Evolutionary conservation across 768 basidiomycete species (phyloP).

Genomic region (Steccherinum ochraceum): DNA sequence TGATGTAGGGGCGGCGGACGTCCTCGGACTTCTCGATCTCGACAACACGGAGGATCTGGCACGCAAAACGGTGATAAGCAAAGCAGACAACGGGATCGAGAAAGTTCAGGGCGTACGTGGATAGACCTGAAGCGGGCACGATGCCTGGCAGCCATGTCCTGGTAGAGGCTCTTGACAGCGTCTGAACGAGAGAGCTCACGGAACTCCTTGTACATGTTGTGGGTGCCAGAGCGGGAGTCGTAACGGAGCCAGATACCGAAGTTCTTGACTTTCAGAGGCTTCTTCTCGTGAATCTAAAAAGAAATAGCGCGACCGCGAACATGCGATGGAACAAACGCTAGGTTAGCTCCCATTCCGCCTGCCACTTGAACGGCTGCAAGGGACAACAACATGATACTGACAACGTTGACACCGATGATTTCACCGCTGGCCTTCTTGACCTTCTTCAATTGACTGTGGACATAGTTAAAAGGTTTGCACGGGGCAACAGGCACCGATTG

Average conservation of each 20-base stretch:
- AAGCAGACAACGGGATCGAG: background rate
- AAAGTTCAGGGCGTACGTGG: constrained; percentile 57
- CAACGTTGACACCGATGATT: constrained; percentile 97
- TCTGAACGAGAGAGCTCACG: constrained; percentile 91
- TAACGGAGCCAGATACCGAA: constrained; percentile 99
- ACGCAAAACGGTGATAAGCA: constrained; percentile 1
- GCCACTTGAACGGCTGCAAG: constrained; percentile 79
- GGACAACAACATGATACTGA: constrained; percentile 50
- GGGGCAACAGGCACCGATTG: background rate
- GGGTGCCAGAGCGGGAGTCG: constrained; percentile 98
- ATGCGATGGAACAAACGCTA: constrained; percentile 24
- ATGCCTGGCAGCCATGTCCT: constrained; percentile 99
- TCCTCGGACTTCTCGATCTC: constrained; percentile 92
- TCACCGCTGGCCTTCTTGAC: constrained; percentile 99
- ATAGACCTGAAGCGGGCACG: constrained; percentile 99
- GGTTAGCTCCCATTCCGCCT: constrained; percentile 60
- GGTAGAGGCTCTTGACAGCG: constrained; percentile 95
- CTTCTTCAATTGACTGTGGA: constrained; percentile 87
- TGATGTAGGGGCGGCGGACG: constrained; percentile 95
- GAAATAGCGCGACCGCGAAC: constrained; percentile 15
- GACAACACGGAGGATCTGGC: constrained; percentile 96
- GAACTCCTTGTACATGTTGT: constrained; percentile 99
- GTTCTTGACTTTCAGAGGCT: constrained; percentile 98
- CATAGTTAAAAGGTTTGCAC: background rate
- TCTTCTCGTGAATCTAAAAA: constrained; percentile 92